Conservation (phyloP, 1,284 basidiomycete genomes). For the Dichomitus squalens region DNA sequence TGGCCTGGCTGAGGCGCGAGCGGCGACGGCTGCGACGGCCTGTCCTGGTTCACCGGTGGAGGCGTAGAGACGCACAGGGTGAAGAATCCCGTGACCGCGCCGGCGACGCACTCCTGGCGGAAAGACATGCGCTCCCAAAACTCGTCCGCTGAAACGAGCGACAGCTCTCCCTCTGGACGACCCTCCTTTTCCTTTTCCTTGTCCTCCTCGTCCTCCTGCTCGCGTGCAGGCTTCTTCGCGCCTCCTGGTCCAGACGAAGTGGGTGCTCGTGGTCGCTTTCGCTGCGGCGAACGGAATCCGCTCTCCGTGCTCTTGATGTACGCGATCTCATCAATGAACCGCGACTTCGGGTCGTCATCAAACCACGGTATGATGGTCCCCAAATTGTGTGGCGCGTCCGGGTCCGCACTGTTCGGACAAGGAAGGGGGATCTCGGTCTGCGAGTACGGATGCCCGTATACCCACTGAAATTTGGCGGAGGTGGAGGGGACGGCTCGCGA, state of each 20-base stretch:
- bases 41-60: constrained; percentile 4
- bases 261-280: constrained; percentile 46
- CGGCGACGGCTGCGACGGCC: constrained; percentile 38
- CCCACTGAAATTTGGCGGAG: constrained; percentile 46
- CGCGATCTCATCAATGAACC: constrained; percentile 88
- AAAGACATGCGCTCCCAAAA: constrained; percentile 97
- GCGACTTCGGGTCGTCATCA: constrained; percentile 91
- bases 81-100: constrained; percentile 91
- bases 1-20: constrained; percentile 58
- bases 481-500: constrained; percentile 21
- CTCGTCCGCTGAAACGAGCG: constrained; percentile 66
- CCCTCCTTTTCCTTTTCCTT: constrained; percentile 30
- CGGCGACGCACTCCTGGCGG: constrained; percentile 86
- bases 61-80: constrained; percentile 47
- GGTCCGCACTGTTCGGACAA: constrained; percentile 43
- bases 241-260: constrained; percentile 8
- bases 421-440: constrained; percentile 60
- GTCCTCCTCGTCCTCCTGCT: constrained; percentile 30
- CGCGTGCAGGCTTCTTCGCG: neutral
- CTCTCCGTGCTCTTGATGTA: constrained; percentile 61
- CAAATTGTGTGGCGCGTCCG: constrained; percentile 46
- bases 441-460: constrained; percentile 77
- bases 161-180: constrained; percentile 48
- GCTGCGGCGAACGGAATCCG: constrained; percentile 59
- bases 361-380: constrained; percentile 84